A percentile compares a stretch with the other conserved stretches of the same genome.
These are phyloP conservation scores for Chlorella sp. DNA, from an alignment of 139 green algal genomes.

Conservation along the genomic window DNA sequence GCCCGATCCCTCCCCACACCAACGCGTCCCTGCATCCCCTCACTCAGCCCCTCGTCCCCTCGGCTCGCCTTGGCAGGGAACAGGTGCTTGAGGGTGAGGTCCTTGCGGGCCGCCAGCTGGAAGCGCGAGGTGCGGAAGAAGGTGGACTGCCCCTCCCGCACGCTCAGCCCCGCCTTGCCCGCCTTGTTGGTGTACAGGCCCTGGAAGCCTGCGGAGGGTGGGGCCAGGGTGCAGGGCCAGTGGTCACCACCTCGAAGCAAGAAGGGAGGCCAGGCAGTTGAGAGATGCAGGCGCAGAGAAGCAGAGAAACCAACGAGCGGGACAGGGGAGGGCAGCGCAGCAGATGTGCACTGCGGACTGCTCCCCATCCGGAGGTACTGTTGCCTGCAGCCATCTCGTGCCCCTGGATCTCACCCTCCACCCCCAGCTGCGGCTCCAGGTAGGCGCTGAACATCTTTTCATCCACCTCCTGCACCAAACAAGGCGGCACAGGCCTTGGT, in stretches of 20 bases:
- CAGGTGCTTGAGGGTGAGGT: constrained; percentile 42
- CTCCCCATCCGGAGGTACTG: no score
- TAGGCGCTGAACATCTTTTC: constrained; percentile 66
- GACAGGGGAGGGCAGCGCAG: no score
- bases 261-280: no score
- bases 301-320: no score
- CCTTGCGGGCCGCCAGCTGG: constrained; percentile 25
- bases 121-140: constrained; percentile 64
- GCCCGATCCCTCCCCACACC: no score
- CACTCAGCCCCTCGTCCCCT: no score
- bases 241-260: no score
- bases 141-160: constrained; percentile 77
- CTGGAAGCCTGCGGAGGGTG: constrained; percentile 52
- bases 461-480: constrained; percentile 86
- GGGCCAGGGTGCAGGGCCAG: not conserved
- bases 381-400: no score
- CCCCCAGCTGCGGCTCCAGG: constrained; percentile 38
- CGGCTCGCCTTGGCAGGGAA: constrained; percentile 9
- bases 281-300: no score
- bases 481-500: no score
- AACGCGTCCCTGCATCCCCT: no score
- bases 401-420: constrained; percentile 28
- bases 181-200: constrained; percentile 88
- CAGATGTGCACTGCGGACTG: no score
- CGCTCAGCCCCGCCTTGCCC: constrained; percentile 50